These are phyloP conservation scores for Thuja plicata DNA, from an alignment of 83 land plant species.

Conservation along the genomic window DNA sequence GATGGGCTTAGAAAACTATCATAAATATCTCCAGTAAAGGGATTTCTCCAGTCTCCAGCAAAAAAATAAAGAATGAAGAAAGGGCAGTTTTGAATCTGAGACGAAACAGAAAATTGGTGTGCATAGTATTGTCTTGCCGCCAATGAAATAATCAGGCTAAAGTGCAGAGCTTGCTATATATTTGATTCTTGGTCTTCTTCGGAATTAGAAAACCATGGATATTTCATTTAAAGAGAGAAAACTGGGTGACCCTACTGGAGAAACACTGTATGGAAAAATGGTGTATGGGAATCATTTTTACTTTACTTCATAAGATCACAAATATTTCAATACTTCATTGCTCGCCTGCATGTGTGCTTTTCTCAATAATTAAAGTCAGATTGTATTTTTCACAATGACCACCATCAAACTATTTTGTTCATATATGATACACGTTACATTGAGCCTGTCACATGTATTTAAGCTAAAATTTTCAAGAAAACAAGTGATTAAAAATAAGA, in stretches of 20 bases:
- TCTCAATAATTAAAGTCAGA: neutral
- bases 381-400: neutral
- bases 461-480: neutral
- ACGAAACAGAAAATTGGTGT: too few species aligned
- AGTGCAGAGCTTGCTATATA: too few species aligned
- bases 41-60: too few species aligned
- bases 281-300: slow-evolving; percentile 9
- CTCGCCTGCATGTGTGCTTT: neutral
- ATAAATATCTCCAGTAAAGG: too few species aligned
- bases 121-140: too few species aligned
- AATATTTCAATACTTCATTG: neutral
- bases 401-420: neutral
- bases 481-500: slow-evolving; percentile 9
- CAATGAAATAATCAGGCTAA: too few species aligned
- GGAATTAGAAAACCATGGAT: slow-evolving; percentile 84
- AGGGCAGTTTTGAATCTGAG: too few species aligned
- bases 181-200: too few species aligned
- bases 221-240: slow-evolving; percentile 40
- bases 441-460: neutral
- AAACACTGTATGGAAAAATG: slow-evolving; percentile 82
- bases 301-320: neutral
- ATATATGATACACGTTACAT: neutral
- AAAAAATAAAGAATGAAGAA: too few species aligned
- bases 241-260: slow-evolving; percentile 79
- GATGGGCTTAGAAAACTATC: slow-evolving; percentile 38